Base-by-base conservation (phyloP, 129 eudicot species). In the Heracleum sosnowskyi region DNA sequence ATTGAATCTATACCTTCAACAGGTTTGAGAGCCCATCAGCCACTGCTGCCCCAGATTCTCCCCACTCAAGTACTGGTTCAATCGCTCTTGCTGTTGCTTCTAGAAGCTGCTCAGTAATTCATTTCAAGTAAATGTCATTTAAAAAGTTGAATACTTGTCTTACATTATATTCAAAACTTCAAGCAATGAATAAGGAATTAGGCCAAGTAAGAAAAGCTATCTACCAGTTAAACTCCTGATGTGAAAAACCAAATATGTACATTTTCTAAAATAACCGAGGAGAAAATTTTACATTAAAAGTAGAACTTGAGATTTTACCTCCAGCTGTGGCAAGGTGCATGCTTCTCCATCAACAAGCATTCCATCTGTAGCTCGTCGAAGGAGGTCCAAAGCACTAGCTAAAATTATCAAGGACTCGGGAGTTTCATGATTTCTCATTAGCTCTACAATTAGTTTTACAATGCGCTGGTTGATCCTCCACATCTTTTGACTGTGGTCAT, bases 281-380 rank as follows among this genome's bases (percentile, higher is more conserved):
- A 39, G 29, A 36, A n/a, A n/a, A 71, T 35, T 71, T 11, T n/a
- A 24, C 76, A 17, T 13, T 22, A n/a, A 11, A 72, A 16, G 46
- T 40, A 40, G 22, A 71, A 29, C 40, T 63, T 5, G 26, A 78
- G 2, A 49, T 77, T 11, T 49, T 88, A 95, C 98, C 98, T 95
- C 98, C 41, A 95, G 86, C 75, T 95, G 98, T 42, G 98, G 98
- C 81, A 95, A 74, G 75, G 96, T 95, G 85, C 96, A 95, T 26
- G 98, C 97, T 90, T 91, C 97, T 75, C 96, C 98, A 85, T 95
- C 97, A 77, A 95, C 96, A 69, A 95, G 96, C 97, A 95, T 91
- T 37, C 98, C 98, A 66, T 95, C 98, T 49, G 98, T 95, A 76
- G 98, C 98, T 77, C 98, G 97, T 20, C 90, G 87, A 47, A 95